Evolutionary conservation across 2,329 filamentous ascomycete species (phyloP), one percentile per base, ranked within the genome.

Genomic region (Diaporthe aspalathi): DNA sequence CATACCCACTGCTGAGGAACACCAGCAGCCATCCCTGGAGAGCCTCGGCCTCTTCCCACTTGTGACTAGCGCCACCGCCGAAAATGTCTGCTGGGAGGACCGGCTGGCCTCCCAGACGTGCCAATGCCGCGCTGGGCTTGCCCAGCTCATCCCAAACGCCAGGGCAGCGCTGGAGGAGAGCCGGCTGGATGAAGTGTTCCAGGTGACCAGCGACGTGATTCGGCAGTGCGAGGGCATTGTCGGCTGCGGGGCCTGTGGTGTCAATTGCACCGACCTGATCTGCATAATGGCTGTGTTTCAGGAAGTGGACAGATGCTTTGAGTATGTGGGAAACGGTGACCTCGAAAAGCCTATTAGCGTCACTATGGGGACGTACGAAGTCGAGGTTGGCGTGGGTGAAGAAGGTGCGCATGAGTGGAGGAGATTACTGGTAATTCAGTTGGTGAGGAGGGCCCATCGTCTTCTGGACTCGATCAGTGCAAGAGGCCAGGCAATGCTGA

Each of bases 221-320:
- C 17, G 16, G 45, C 29, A 11, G 6, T 69, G 67, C 53, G 45
- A 63, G 22, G n/a, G 38, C 3, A 62, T 69, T 17, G 56, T 63
- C 8, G 12, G 38, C 5, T 69, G 67, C 16, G 11, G 11, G 22
- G n/a, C 8, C 8, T 63, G 54, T 17, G 12, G n/a, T 2, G 45
- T 49, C 32, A 69, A 50, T n/a, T 69, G 67, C 22, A 62, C 67
- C 3, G 67, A 69, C 45, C 24, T 69, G 45, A 69, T 63, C 54
- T 69, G 67, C 16, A 69, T 69, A 5, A 35, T 62, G 14, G 56
- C 54, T 27, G 45, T 69, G n/a, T 52, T 69, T 32, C 67, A 60
- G 45, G 43, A 69, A 32, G 49, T 54, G 12, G 53, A 69, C 24
- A 43, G 6, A 5, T 69, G 54, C 67, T 69, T 69, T 24, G 67